These are phyloP conservation scores for Podochytrium sp. DNA, from an alignment of 192 early-diverging fungal species.

Conservation along the genomic window DNA sequence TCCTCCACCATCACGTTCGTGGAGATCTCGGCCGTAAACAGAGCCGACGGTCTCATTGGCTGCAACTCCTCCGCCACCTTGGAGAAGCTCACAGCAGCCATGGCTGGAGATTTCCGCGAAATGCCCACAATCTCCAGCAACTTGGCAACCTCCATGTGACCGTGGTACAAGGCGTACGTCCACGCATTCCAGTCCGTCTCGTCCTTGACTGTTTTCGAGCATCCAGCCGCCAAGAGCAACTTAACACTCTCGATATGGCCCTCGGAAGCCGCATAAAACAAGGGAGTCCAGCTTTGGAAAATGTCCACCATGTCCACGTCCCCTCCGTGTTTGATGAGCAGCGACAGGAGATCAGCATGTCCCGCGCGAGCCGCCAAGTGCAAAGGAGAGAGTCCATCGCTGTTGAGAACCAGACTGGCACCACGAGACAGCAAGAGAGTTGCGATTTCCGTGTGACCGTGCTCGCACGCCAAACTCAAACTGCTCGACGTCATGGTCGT, in stretches of 20 bases:
- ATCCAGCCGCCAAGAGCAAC: conserved; percentile 78
- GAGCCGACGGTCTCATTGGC: conserved; percentile 53
- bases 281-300: conserved; percentile 93
- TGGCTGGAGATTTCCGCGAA: background rate
- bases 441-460: conserved; percentile 87
- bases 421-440: conserved; percentile 76
- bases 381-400: conserved; percentile 83
- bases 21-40: conserved; percentile 39
- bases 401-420: conserved; percentile 60
- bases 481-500: conserved; percentile 66
- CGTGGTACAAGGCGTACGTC: conserved; percentile 77
- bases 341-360: conserved; percentile 66
- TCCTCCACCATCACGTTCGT: conserved; percentile 48
- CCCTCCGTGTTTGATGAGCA: conserved; percentile 74
- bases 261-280: conserved; percentile 95
- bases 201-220: conserved; percentile 74
- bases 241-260: conserved; percentile 83
- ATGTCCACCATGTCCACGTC: conserved; percentile 83
- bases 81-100: background rate
- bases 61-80: conserved; percentile 35
- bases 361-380: conserved; percentile 90
- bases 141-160: conserved; percentile 51
- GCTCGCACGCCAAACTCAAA: conserved; percentile 88
- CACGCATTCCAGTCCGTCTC: conserved; percentile 82
- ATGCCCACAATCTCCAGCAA: conserved; percentile 40